Percentiles rank a stretch among this genome's conserved stretches.
Evolutionary conservation across 441 rosid species (phyloP).

Genomic region (Gossypium gossypioides): DNA sequence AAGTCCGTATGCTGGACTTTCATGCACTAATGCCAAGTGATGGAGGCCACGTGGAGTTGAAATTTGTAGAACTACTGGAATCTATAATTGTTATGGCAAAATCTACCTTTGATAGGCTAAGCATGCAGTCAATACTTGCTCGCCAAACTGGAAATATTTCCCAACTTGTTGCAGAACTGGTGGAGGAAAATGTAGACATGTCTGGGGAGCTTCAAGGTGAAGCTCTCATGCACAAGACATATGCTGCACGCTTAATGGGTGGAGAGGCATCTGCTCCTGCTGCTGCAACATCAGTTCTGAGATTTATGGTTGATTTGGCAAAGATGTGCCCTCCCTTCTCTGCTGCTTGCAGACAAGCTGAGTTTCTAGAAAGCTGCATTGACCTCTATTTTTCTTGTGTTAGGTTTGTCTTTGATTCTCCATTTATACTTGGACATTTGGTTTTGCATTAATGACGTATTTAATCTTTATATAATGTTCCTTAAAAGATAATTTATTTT

Average conservation of each 20-base stretch:
- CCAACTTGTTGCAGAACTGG: conserved; percentile 89
- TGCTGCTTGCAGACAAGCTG: conserved; percentile 85
- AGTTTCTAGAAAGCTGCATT: conserved; percentile 85
- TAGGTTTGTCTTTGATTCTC: conserved; percentile 55
- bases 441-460: conserved; percentile 7
- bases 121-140: conserved; percentile 81
- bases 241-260: conserved; percentile 99
- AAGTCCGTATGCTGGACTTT: conserved; percentile 99
- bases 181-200: conserved; percentile 84
- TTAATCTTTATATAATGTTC: conserved; percentile 6
- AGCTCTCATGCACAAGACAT: conserved; percentile 99
- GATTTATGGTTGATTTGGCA: conserved; percentile 99
- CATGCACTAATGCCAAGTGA: conserved; percentile 95
- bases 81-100: conserved; percentile 91
- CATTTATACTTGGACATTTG: conserved; percentile 1
- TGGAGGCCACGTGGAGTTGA: conserved; percentile 72
- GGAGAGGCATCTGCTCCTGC: conserved; percentile 99
- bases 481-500: neutral
- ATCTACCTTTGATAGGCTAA: conserved; percentile 89
- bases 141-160: conserved; percentile 89
- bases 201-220: conserved; percentile 99
- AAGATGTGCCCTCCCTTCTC: conserved; percentile 97
- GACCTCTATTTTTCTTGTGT: conserved; percentile 96
- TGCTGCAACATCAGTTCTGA: conserved; percentile 94
- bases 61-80: conserved; percentile 86